These are phyloP conservation scores for Rhynchosporium secalis DNA, from an alignment of 2,329 filamentous ascomycete species.

Conservation along the genomic window DNA sequence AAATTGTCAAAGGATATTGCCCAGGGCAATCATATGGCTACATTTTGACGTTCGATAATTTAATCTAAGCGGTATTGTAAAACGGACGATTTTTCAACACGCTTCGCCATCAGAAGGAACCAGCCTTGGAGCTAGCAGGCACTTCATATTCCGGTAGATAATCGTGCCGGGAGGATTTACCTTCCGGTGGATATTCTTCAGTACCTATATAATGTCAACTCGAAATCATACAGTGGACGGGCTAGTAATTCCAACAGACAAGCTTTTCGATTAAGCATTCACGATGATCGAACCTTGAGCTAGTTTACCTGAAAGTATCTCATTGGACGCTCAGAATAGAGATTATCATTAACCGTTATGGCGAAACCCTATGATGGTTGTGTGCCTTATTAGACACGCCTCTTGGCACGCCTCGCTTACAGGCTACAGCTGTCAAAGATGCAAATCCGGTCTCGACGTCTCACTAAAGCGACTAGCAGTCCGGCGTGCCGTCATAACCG, in stretches of 20 bases:
- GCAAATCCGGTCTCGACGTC: background rate
- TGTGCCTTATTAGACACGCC: background rate
- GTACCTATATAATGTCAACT: too few species aligned
- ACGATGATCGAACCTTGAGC: background rate
- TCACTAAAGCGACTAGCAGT: background rate
- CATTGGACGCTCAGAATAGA: background rate
- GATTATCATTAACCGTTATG: background rate
- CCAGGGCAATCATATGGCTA: too few species aligned
- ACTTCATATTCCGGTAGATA: too few species aligned
- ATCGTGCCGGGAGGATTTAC: too few species aligned
- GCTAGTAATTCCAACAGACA: background rate
- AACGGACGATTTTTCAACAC: too few species aligned
- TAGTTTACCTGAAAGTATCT: background rate
- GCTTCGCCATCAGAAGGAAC: too few species aligned
- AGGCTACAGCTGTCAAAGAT: background rate
- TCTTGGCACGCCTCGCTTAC: background rate
- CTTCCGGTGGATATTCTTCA: too few species aligned
- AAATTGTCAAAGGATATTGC: too few species aligned
- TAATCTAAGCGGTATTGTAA: too few species aligned
- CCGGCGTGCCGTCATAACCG: constrained; percentile 2
- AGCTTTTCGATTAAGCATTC: background rate
- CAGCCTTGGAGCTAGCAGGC: too few species aligned
- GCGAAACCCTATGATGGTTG: background rate
- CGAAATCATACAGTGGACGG: too few species aligned
- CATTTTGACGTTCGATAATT: too few species aligned